These are phyloP conservation scores for Cutaneotrichosporon spelunceum DNA, from an alignment of 1,284 basidiomycete species.

Conservation along the genomic window DNA sequence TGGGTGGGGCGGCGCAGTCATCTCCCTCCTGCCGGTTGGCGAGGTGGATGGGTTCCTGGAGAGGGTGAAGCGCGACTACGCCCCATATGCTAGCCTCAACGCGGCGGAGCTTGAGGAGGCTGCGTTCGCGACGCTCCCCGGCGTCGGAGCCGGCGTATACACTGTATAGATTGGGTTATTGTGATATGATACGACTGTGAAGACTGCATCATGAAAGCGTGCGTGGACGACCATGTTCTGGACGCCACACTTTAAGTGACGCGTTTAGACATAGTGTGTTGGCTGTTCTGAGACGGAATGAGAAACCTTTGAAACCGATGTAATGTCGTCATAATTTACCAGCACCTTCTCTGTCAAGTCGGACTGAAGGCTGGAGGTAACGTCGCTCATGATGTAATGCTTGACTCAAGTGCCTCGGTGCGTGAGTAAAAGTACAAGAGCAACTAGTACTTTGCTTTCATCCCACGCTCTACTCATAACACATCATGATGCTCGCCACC, in stretches of 20 bases:
- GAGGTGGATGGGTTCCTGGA: constrained; percentile 66
- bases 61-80: constrained; percentile 61
- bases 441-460: background rate
- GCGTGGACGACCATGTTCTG: background rate
- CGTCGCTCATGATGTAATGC: background rate
- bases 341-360: too few relatives aligned
- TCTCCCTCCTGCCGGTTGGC: constrained; percentile 71
- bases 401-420: background rate
- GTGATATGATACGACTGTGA: background rate
- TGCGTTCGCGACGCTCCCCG: constrained; percentile 80
- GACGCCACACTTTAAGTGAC: too few relatives aligned
- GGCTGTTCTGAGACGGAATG: too few relatives aligned
- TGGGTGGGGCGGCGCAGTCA: constrained; percentile 86
- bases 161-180: constrained; percentile 7
- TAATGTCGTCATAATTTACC: too few relatives aligned
- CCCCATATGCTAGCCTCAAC: constrained; percentile 61
- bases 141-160: constrained; percentile 71
- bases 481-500: background rate
- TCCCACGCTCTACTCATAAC: background rate
- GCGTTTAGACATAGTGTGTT: too few relatives aligned
- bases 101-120: constrained; percentile 64
- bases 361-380: too few relatives aligned
- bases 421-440: background rate
- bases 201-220: too few relatives aligned
- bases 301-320: too few relatives aligned